Evolutionary conservation across 345 rosid species (phyloP).

Genomic region (Populus ilicifolia): DNA sequence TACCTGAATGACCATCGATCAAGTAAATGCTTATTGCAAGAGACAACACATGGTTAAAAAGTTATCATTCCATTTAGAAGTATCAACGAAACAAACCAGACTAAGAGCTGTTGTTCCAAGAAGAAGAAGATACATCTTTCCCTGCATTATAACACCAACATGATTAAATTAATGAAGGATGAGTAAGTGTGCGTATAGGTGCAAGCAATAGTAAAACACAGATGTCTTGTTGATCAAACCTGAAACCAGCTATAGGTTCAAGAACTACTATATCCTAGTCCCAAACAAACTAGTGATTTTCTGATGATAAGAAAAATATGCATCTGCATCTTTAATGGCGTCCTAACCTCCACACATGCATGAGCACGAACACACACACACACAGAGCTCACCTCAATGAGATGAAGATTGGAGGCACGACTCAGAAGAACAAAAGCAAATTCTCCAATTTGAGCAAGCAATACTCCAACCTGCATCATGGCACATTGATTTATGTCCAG

Average conservation of each 20-base stretch:
- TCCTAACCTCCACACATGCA: not conserved
- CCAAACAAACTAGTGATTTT: not conserved
- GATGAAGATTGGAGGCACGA: slow-evolving; percentile 91
- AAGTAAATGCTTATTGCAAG: slow-evolving; percentile 12
- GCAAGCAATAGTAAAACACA: not conserved
- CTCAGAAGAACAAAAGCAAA: slow-evolving; percentile 93
- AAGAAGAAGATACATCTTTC: slow-evolving; percentile 98
- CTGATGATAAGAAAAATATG: not conserved
- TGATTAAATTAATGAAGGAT: not conserved
- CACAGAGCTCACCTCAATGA: slow-evolving; percentile 58
- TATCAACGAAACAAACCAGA: slow-evolving; percentile 49
- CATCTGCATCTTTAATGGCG: not conserved
- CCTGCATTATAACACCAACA: slow-evolving; percentile 43
- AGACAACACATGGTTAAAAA: not conserved
- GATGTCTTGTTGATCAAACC: not conserved
- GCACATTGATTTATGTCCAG: not conserved
- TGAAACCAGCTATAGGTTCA: not conserved
- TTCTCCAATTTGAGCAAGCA: slow-evolving; percentile 99
- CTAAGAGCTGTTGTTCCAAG: slow-evolving; percentile 97
- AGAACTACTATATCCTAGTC: not conserved
- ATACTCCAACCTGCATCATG: slow-evolving; percentile 63
- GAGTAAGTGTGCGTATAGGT: not conserved
- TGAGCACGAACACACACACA: not conserved
- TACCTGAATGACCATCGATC: slow-evolving; percentile 48
- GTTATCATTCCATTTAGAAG: not conserved